Percentiles rank a stretch among this genome's conserved stretches.
These are phyloP conservation scores for Saccharomyces hybrid DNA, from an alignment of 1,139 yeast species.

Conservation along the genomic window DNA sequence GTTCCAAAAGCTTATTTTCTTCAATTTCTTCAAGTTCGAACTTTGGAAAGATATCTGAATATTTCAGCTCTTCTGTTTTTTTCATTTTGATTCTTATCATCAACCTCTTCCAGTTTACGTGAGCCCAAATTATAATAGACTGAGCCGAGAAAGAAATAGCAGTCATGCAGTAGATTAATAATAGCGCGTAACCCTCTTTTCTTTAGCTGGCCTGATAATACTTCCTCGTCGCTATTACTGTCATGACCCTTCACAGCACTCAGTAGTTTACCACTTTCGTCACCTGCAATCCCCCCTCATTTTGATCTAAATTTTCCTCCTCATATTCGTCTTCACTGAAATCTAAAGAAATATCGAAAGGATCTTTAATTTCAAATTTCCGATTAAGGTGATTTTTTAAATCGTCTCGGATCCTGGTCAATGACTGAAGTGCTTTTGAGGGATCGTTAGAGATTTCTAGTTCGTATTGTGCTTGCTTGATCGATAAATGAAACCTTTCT, in stretches of 20 bases:
- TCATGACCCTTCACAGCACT: neutral
- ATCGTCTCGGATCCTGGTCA: constrained; percentile 25
- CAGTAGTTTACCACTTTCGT: neutral
- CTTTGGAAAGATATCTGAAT: constrained; percentile 14
- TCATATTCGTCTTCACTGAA: constrained; percentile 16
- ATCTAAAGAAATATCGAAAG: constrained; percentile 9
- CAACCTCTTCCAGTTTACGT: constrained; percentile 23
- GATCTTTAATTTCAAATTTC: constrained; percentile 15
- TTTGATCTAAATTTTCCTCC: constrained; percentile 15
- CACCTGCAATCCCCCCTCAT: constrained; percentile 15
- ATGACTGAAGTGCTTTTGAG: neutral
- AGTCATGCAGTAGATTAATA: constrained; percentile 58
- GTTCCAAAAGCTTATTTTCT: constrained; percentile 35
- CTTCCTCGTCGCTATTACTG: constrained; percentile 14
- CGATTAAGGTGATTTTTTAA: constrained; percentile 23
- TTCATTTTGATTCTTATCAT: constrained; percentile 16
- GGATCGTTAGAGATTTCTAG: constrained; percentile 15
- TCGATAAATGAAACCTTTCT: constrained; percentile 35
- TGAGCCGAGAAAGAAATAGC: constrained; percentile 73
- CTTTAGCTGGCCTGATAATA: constrained; percentile 12
- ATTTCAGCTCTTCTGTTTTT: neutral
- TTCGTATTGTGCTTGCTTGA: constrained; percentile 56
- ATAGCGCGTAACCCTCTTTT: constrained; percentile 16
- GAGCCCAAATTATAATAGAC: constrained; percentile 47
- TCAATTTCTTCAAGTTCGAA: constrained; percentile 19